Evolutionary conservation across 2,329 filamentous ascomycete species (phyloP), one percentile per base, ranked within the genome.

Genomic region (Aspergillus aculeatinus): DNA sequence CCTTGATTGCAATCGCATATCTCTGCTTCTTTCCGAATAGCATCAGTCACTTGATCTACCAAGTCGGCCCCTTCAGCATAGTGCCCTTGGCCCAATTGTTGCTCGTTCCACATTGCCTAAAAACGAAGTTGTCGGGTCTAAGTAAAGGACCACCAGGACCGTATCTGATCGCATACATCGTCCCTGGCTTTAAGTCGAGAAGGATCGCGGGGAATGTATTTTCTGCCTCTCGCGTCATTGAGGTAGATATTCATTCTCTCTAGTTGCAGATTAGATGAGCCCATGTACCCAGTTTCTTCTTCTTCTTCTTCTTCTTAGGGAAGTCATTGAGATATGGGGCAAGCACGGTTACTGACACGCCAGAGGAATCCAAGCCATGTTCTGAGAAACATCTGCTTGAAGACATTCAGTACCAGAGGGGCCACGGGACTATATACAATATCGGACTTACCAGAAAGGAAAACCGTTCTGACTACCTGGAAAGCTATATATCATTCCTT

Each of bases 71-170:
- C 95, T 85, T 99, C 95, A 68, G 95, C 98, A 88, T 99, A 99
- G 81, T 99, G 95, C 95, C 95, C 89, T 98, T 99, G 82, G 95
- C 95, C 95, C 95, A 99, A 89, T 98, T 98, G 92, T 99, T 99
- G 83, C 95, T 95, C 80, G 95, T 95, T 87, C 94, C 94, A 74
- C 94, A 98, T 85, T 98, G 95, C 74, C 95, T 95, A 81, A 98
- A 98, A 78, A 98, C 92, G 83, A 98, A 98, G 90, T 98, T 99
- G 85, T 99, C 95, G 78, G 95, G 95, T 69, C 95, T 93, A 92
- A 98, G 98, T 71, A 99, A 92, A 85, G 97, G 91, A 73, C 95
- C 95, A 79, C 98, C 97, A 69, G 95, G 95, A 81, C 95, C 94
- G 73, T 94, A 91, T 79, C 94, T 94, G 83, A 99, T 94, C 72